Evolutionary conservation across 129 eudicot species (phyloP).

Genomic region (Chrysanthemum makinoi): DNA sequence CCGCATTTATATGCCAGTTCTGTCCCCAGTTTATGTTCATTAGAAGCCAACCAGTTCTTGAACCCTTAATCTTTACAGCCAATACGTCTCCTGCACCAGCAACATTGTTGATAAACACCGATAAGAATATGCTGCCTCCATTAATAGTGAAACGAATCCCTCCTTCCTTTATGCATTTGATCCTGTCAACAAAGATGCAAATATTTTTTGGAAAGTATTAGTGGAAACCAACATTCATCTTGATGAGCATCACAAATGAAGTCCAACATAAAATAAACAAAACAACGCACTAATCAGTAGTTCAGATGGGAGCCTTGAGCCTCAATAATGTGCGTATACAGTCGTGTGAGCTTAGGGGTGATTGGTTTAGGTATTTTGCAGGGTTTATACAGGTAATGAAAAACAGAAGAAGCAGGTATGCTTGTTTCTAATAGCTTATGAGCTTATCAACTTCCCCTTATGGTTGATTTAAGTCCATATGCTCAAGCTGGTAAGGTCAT

Average conservation of each 20-base stretch:
- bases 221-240: background rate
- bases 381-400: too few relatives aligned
- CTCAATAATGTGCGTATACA: too few relatives aligned
- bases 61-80: conserved; percentile 84
- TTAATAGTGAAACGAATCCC: conserved; percentile 72
- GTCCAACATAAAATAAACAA: background rate
- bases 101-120: conserved; percentile 81
- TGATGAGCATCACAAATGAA: background rate
- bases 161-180: conserved; percentile 89
- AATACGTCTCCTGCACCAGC: conserved; percentile 81
- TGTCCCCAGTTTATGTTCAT: conserved; percentile 97
- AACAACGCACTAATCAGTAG: background rate
- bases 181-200: conserved; percentile 41
- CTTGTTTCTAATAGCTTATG: too few relatives aligned
- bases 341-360: too few relatives aligned
- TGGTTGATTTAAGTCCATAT: too few relatives aligned
- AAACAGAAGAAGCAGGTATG: too few relatives aligned
- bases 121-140: conserved; percentile 69
- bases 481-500: too few relatives aligned
- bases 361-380: too few relatives aligned
- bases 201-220: background rate
- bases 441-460: too few relatives aligned
- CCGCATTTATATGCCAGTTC: conserved; percentile 88
- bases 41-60: conserved; percentile 93
- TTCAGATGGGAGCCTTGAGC: too few relatives aligned